phyloP scores from a whole-genome alignment of 495 filamentous ascomycete species.

The Amniculicola lignicola region DNA sequence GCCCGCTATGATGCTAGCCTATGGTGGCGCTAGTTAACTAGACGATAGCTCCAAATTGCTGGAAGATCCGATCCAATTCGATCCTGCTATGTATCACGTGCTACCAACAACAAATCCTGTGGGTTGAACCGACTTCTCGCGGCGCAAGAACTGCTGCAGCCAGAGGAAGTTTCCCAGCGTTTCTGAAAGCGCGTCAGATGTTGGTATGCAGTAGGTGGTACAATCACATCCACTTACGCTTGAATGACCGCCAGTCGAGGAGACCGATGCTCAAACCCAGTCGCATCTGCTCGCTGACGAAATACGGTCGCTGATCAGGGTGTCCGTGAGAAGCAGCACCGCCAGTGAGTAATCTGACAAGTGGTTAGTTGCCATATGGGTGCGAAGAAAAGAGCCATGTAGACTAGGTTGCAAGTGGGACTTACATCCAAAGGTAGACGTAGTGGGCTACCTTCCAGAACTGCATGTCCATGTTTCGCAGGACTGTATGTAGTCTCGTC shows the following conservation, averaged over 20 bases:
- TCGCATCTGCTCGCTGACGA: slow-evolving; percentile 24
- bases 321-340: slow-evolving; percentile 13
- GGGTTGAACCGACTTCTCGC: slow-evolving; percentile 2
- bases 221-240: not conserved
- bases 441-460: slow-evolving; percentile 23
- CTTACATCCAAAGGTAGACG: slow-evolving; percentile 23
- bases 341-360: slow-evolving; percentile 17
- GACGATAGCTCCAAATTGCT: too few species aligned
- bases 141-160: slow-evolving; percentile 22
- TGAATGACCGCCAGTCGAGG: slow-evolving; percentile 17
- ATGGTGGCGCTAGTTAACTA: too few species aligned
- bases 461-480: slow-evolving; percentile 5
- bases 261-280: slow-evolving; percentile 19
- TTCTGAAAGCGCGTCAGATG: not conserved
- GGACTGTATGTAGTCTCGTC: not conserved
- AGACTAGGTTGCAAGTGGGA: not conserved
- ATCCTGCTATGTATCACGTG: too few species aligned
- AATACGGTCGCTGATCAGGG: slow-evolving; percentile 8
- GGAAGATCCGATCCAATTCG: too few species aligned
- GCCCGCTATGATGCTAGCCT: too few species aligned
- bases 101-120: too few species aligned
- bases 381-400: not conserved
- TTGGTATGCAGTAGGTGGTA: not conserved
- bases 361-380: not conserved
- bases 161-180: slow-evolving; percentile 20